phyloP scores from a whole-genome alignment of 2,329 filamentous ascomycete genomes.

The Akanthomyces uredinophilus region DNA sequence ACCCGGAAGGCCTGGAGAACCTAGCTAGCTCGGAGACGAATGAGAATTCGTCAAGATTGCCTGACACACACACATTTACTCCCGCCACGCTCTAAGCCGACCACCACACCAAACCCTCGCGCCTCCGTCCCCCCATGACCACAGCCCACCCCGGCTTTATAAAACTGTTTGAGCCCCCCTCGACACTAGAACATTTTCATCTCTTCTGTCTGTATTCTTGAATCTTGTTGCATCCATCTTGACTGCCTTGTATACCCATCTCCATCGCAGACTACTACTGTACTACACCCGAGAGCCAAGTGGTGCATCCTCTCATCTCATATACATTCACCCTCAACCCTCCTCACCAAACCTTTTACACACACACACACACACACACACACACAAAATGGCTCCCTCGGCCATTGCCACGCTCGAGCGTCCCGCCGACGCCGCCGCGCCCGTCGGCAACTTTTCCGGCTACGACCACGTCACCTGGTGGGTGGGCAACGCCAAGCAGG shows the following conservation, averaged over 20 bases:
- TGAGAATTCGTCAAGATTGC: neutral
- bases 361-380: neutral
- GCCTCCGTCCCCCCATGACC: neutral
- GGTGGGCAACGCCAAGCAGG: slow-evolving; percentile 95
- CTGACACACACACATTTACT: neutral
- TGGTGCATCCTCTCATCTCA: neutral
- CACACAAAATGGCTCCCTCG: slow-evolving; percentile 51
- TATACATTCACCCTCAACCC: neutral
- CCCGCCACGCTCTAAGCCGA: slow-evolving; percentile 1
- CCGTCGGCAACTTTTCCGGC: slow-evolving; percentile 61
- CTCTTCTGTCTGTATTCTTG: neutral
- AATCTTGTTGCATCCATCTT: neutral
- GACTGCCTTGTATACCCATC: neutral
- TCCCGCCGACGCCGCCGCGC: slow-evolving; percentile 46
- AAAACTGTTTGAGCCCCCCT: slow-evolving; percentile 5
- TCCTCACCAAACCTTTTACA: neutral
- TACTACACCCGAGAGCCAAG: neutral
- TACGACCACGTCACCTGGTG: slow-evolving; percentile 96
- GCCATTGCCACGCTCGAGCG: slow-evolving; percentile 47
- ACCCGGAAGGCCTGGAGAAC: neutral
- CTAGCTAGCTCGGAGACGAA: neutral
- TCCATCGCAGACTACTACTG: neutral
- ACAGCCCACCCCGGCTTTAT: neutral
- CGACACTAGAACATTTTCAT: neutral
- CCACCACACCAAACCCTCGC: neutral